Percentiles rank a stretch among this genome's conserved stretches.
Conservation (phyloP, 441 rosid genomes). For the Erysimum pusillum region DNA sequence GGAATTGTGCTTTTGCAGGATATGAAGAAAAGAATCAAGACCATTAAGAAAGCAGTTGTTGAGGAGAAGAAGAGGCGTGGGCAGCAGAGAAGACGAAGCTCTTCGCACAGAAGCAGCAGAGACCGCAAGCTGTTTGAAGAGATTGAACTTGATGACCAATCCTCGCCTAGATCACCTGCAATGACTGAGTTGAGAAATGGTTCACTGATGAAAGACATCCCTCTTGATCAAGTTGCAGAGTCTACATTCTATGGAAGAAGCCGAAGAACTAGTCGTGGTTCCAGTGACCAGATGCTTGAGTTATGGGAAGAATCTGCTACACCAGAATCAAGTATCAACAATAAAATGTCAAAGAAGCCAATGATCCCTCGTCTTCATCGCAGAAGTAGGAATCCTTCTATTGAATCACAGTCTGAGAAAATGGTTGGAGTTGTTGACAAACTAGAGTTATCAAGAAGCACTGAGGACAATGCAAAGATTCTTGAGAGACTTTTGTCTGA, state of each 20-base stretch:
- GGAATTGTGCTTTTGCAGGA: constrained; percentile 75
- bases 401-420: constrained; percentile 52
- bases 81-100: constrained; percentile 49
- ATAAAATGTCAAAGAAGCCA: constrained; percentile 43
- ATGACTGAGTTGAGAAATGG: constrained; percentile 54
- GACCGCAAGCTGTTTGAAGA: constrained; percentile 49
- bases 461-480: constrained; percentile 61
- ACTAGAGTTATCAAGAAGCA: constrained; percentile 64
- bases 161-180: constrained; percentile 48
- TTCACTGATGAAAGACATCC: constrained; percentile 85
- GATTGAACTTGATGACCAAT: constrained; percentile 49
- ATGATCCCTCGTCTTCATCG: constrained; percentile 42
- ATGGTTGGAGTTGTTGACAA: constrained; percentile 56
- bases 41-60: constrained; percentile 69
- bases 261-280: constrained; percentile 52
- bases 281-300: constrained; percentile 74
- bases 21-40: constrained; percentile 72
- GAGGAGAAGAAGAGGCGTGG: constrained; percentile 61
- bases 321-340: constrained; percentile 48
- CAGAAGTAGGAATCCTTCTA: constrained; percentile 52
- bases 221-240: constrained; percentile 84
- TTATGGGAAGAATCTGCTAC: constrained; percentile 76
- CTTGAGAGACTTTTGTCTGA: constrained; percentile 78
- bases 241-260: constrained; percentile 59
- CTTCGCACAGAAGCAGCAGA: constrained; percentile 43